phyloP scores from a whole-genome alignment of 129 eudicot genomes.

The Lactuca saligna region DNA sequence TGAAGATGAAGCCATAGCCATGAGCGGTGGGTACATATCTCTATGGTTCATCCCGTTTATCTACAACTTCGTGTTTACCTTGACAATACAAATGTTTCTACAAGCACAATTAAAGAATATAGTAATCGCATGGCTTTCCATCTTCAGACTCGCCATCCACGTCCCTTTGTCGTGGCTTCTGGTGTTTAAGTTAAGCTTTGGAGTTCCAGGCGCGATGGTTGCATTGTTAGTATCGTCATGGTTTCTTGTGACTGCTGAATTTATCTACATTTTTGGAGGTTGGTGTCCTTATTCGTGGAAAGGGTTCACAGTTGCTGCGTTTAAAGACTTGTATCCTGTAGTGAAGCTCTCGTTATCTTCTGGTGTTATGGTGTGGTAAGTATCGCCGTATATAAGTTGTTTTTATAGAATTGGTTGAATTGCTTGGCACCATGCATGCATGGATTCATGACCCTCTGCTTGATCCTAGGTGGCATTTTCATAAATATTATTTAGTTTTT shows the following conservation, averaged over 20 bases:
- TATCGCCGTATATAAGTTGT: not conserved
- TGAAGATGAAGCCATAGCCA: constrained; percentile 50
- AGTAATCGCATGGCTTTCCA: constrained; percentile 57
- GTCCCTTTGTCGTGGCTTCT: constrained; percentile 57
- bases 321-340: constrained; percentile 64
- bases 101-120: constrained; percentile 73
- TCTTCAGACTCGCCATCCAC: constrained; percentile 47
- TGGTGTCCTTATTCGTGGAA: constrained; percentile 80
- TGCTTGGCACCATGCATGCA: no score
- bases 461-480: no score
- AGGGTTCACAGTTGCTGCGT: constrained; percentile 65
- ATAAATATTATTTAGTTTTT: no score
- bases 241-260: constrained; percentile 62
- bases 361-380: constrained; percentile 84
- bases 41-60: constrained; percentile 67
- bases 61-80: constrained; percentile 56
- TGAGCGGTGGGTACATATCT: constrained; percentile 55
- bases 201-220: constrained; percentile 60
- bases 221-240: constrained; percentile 53
- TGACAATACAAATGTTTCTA: constrained; percentile 72
- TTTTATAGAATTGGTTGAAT: not conserved
- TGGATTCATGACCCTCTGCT: no score
- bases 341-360: constrained; percentile 77
- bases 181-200: constrained; percentile 39
- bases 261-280: constrained; percentile 68